Evolutionary conservation across 352 stramenopile species (phyloP), one percentile per base, ranked within the genome.

Genomic region (Aphanomyces euteiches): DNA sequence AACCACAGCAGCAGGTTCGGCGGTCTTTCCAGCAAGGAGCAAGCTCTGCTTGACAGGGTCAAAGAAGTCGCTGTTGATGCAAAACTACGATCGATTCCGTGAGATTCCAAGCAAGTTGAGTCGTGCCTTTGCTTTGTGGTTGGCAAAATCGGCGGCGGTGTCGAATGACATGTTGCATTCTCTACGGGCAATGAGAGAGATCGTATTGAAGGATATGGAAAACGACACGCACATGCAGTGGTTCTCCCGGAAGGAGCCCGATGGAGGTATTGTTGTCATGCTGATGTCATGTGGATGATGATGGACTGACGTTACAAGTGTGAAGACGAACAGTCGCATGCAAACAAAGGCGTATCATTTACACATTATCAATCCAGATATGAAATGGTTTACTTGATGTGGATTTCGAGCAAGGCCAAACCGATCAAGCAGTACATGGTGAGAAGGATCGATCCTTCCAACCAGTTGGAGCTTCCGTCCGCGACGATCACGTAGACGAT

Each of bases 401-500:
- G 0, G 64, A 70, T 70, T 43, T 61, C 64, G 28, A 94, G 73
- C 56, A 96, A 87, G 54, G 89, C 69, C 63, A 97, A 78, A 34
- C 80, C 87, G 17, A 97, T 87, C 37, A 97, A 84, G 67, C 87
- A 78, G 77, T 97, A 97, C 17, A 90, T 87, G 19, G 90, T 97
- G 66, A 97, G 84, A 53, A 97, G 79, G 82, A 96, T 95, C 47
- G 88, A 94, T 36, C 90, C 90, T 68, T 96, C 83, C 37, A 97
- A 86, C 91, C 91, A 97, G 70, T 97, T 97, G 73, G 84, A 95
- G 69, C 90, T 96, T 69, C 91, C 90, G 63, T 96, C 88, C 36
- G 88, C 89, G 66, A 96, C 92, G 75, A 93, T 92, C 17, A 83
- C 90, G 68, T 96, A 96, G 4, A 98, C 96, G 65, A 98, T 98